Base-by-base conservation (phyloP, 257 asterid genomes). In the Echites panduratus region DNA sequence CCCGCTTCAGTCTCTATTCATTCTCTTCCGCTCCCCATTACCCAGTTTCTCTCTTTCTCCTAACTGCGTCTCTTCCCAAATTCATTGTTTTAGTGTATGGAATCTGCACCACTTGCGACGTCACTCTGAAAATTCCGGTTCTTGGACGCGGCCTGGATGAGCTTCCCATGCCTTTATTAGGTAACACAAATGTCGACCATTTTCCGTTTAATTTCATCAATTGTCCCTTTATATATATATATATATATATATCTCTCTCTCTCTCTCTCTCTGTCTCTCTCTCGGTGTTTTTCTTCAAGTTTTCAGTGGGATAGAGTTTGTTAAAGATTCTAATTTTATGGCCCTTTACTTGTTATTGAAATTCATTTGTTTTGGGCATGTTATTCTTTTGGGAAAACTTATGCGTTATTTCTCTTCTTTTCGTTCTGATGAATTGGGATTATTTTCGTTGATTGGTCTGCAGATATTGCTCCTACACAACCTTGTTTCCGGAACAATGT, bases 131-230 rank as follows among this genome's bases (percentile, higher is more conserved):
- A 67, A 73, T 75, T 70, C 73, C 70, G 82, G 70, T 79, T 49
- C 71, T 58, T 76, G 88, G 84, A 53, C 57, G 75, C 79, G 71
- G 89, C 83, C 81, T 91, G 93, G 79, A 91, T 94, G 99, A 88
- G 90, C 96, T 81, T 73, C 86, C 88, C 97, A 94, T 94, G 99
- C 94, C 92, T 88, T 88, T 91, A 79, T 81, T 87, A 87, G 96
- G 97, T 94, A 68, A 78, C 45, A 27, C 9, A 22, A 22, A 26
- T 41, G 43, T 59, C 43, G 12, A 32, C 14, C 59, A 29, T 50
- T 66, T 17, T 45, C 71, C n/a, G 8, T 20, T 29, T 10, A 2
- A 63, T 49, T 47, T 52, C 58, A 6, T 19, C 27, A n/a, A 3
- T 9, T 9, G 26, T 12, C n/a, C 48, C 35, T 45, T 40, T 14